Evolutionary conservation across 169 alveolate genomes (phyloP).

Genomic region (Toxoplasma gondii): DNA sequence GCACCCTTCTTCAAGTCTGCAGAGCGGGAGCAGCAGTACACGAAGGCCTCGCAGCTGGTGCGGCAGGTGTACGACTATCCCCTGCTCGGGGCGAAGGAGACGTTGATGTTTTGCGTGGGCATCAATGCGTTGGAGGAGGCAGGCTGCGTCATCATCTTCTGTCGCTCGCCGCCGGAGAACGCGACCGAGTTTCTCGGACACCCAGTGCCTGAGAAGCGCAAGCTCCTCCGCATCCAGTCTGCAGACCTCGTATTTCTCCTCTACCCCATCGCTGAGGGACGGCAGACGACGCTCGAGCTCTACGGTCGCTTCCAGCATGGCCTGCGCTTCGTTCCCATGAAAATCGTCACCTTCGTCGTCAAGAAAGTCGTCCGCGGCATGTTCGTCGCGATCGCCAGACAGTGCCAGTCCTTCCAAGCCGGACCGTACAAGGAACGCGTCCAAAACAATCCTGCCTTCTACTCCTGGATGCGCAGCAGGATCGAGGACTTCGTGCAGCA

Average conservation of each 20-base stretch:
- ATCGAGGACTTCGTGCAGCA: conserved; percentile 44
- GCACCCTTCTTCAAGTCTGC: conserved; percentile 77
- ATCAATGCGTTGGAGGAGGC: conserved; percentile 77
- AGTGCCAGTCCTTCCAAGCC: conserved; percentile 68
- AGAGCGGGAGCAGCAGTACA: conserved; percentile 59
- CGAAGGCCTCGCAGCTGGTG: conserved; percentile 73
- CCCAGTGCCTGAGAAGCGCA: conserved; percentile 60
- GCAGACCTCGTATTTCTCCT: conserved; percentile 74
- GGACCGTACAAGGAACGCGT: conserved; percentile 69
- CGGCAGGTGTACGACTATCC: conserved; percentile 78
- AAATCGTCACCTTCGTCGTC: conserved; percentile 71
- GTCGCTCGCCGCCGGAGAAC: conserved; percentile 75
- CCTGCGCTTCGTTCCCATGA: conserved; percentile 73
- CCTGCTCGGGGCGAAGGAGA: conserved; percentile 74
- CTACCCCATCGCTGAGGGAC: conserved; percentile 73
- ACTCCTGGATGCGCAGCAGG: conserved; percentile 67
- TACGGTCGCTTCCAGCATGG: conserved; percentile 72
- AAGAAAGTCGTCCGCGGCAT: conserved; percentile 74
- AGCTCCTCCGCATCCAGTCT: conserved; percentile 71
- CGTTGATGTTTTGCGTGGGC: conserved; percentile 74
- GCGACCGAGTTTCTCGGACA: conserved; percentile 23
- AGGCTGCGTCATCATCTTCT: conserved; percentile 77
- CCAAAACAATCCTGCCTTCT: conserved; percentile 67
- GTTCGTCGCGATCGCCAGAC: conserved; percentile 73
- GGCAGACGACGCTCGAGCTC: conserved; percentile 74